Base-by-base conservation (phyloP, 2,329 filamentous ascomycete species). In the Verticillium nonalfalfae region DNA sequence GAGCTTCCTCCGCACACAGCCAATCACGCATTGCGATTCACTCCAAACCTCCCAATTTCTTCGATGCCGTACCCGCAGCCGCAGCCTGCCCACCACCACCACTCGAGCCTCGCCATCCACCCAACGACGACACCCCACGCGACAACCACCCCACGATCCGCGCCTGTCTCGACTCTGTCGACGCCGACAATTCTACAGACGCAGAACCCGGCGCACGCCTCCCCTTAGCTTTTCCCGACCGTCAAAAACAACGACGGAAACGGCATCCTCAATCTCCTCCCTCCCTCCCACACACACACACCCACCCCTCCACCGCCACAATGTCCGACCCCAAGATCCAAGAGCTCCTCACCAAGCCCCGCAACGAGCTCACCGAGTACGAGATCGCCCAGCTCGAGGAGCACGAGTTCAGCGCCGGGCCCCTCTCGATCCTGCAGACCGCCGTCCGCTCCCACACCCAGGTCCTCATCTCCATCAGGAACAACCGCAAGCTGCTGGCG, bases 401-500 rank as follows among this genome's bases (percentile, higher is more conserved):
- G 73, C 81, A 85, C 70, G 83, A 85, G 70, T 84, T 85, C 70
- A 77, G 78, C 62, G 75, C 77, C 55, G 78, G 79, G 6, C 79
- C 79, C 57, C 76, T 98, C 56, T 97, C 93, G 5, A 95, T 99
- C 71, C 90, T 99, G 64, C 94, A 98, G 80, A 97, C 95, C 63
- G 95, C 95, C 66, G 95, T 97, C 62, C 91, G 93, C 74, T 91
- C 90, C 67, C 94, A 97, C 81, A 91, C 90, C 54, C 95, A 98
- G 79, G 94, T 99, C 65, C 87, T 99, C 67, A 97, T 99, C 73
- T 97, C 92, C 60, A 94, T 94, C 79, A 93, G 95, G 68, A 97
- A 97, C 85, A 98, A 98, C 82, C 90, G 94, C 78, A 99, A 99
- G 83, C 85, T 99, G 57, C 88, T 99, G 60, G 95, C 94, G 59